These are phyloP conservation scores for Phytophthora melonis DNA, from an alignment of 352 stramenopile genomes.

Conservation along the genomic window DNA sequence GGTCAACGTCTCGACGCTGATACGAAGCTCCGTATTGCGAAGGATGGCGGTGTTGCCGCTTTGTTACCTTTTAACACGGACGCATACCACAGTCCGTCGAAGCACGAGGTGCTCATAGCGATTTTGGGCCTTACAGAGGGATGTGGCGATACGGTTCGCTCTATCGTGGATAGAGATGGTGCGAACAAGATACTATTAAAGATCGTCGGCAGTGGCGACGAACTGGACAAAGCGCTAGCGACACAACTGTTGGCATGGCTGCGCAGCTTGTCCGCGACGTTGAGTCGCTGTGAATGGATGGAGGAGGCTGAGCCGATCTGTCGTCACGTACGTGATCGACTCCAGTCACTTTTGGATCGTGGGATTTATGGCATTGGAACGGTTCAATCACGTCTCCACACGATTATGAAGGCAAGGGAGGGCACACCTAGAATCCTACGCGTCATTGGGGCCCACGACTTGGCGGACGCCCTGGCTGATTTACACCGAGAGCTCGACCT, in stretches of 20 bases:
- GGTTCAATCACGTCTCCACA: neutral
- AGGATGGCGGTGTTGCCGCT: neutral
- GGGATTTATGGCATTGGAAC: neutral
- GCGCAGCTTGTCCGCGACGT: neutral
- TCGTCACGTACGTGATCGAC: neutral
- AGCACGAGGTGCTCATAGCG: neutral
- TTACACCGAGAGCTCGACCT: neutral
- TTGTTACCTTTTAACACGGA: neutral
- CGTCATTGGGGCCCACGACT: neutral
- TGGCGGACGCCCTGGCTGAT: neutral
- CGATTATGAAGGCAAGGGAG: neutral
- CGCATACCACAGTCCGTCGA: neutral
- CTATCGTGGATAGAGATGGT: neutral
- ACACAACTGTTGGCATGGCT: neutral
- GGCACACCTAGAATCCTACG: neutral
- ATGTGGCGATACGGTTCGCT: neutral
- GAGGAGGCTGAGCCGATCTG: neutral
- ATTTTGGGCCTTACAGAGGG: neutral
- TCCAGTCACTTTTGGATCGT: neutral
- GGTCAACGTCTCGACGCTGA: neutral
- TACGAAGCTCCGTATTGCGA: neutral
- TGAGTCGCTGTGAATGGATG: neutral
- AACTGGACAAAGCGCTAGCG: neutral
- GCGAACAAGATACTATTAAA: neutral
- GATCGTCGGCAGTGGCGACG: neutral